Base-by-base conservation (phyloP, 257 asterid species). In the Galeopsis tetrahit region DNA sequence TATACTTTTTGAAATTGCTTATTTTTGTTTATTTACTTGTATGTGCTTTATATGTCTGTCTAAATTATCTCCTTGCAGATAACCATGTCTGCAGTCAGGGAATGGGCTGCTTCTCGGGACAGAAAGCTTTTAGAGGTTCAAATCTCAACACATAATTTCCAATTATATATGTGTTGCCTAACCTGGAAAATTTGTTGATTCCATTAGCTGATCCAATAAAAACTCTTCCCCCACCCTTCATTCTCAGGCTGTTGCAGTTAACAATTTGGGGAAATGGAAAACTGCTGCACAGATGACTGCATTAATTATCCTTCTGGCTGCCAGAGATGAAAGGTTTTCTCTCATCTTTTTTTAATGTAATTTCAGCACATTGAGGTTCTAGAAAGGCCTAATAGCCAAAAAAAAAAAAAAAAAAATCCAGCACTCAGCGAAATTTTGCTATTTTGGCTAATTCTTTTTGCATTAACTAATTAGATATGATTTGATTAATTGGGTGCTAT, bases 71-170 rank as follows among this genome's bases (percentile, higher is more conserved):
- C 64, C 73, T 56, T 84, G 80, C 53, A 94, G 99, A 95, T 95
- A 81, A 90, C 99, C 66, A 95, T 95, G 99, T 95, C 99, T 0
- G 99, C 98, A 0, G 98, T 95, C 67, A 84, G 99, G 84, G 99
- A 95, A 85, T 95, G 99, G 99, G 99, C 99, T 63, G 96, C 97
- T 73, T 90, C 97, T 70, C 97, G 86, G 76, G 96, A 89, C 74
- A 83, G 77, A 81, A 95, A 85, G 84, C 96, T 95, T 76, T 85
- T 90, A 52, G 93, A 92, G 96, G 98, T 94, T 73, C 61, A 63
- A 42, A 63, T 71, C 75, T 61, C 31, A 17, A 71, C 68, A 14
- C 53, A 34, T 14, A 71, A 40, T 63, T 76, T 79, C 13, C 32
- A 14, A 42, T 56, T 59, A 58, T 51, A 28, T 33, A 75, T 42